Evolutionary conservation across 768 basidiomycete genomes (phyloP).

Genomic region (Dacryopinax primogenitus): DNA sequence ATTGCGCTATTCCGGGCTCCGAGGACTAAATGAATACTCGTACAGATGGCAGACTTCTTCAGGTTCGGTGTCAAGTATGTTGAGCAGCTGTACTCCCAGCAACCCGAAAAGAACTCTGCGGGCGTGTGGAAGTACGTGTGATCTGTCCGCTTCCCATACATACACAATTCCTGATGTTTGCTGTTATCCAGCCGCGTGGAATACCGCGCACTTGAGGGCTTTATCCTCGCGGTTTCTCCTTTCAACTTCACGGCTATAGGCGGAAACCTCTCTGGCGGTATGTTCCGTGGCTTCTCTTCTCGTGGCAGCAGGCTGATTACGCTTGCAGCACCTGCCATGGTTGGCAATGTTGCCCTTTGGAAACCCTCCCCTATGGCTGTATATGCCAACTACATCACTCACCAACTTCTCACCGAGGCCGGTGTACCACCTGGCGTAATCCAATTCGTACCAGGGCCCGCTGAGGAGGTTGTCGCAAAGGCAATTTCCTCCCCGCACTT

Average conservation of each 20-base stretch:
- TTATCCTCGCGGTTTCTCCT: slow-evolving; percentile 92
- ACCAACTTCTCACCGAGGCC: slow-evolving; percentile 85
- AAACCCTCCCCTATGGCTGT: slow-evolving; percentile 94
- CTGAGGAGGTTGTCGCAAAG: slow-evolving; percentile 72
- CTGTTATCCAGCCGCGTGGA: slow-evolving; percentile 60
- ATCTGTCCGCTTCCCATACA: not conserved
- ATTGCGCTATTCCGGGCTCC: not conserved
- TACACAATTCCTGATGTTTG: not conserved
- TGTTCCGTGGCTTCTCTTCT: slow-evolving; percentile 18
- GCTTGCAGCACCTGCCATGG: slow-evolving; percentile 67
- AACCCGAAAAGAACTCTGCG: slow-evolving; percentile 72
- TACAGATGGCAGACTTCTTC: slow-evolving; percentile 77
- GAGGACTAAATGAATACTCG: not conserved
- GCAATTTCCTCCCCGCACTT: slow-evolving; percentile 68
- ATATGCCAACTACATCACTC: slow-evolving; percentile 85
- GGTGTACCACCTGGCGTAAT: slow-evolving; percentile 90
- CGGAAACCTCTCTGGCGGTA: slow-evolving; percentile 75
- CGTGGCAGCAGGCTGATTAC: slow-evolving; percentile 11
- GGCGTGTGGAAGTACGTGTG: slow-evolving; percentile 86
- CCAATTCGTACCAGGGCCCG: slow-evolving; percentile 88
- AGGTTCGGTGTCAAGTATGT: slow-evolving; percentile 95
- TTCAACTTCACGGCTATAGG: slow-evolving; percentile 99
- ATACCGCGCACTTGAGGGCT: slow-evolving; percentile 95
- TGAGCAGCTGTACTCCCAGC: slow-evolving; percentile 83
- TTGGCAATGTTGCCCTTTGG: slow-evolving; percentile 93